Conservation (phyloP, 2,329 filamentous ascomycete species). For the Monilinia laxa region DNA sequence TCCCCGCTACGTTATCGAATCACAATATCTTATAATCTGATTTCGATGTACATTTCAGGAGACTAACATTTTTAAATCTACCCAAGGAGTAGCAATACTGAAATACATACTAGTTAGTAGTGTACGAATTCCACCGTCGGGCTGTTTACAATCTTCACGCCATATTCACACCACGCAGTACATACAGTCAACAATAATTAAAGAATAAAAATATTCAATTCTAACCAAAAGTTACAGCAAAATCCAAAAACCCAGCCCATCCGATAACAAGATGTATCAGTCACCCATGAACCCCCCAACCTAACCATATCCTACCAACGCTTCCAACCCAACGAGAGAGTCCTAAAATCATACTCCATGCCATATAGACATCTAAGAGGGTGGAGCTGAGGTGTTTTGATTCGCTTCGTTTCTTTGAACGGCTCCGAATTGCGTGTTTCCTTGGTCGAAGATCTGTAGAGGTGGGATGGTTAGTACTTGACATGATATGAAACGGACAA, state of each 20-base stretch:
- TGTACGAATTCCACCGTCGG: no score
- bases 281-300: background rate
- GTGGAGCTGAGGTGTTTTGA: slow-evolving; percentile 36
- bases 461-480: slow-evolving; percentile 24
- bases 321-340: background rate
- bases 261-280: background rate
- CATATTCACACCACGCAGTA: background rate
- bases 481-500: background rate
- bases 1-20: background rate
- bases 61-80: no score
- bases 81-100: no score
- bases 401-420: slow-evolving; percentile 48
- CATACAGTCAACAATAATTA: background rate
- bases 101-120: no score
- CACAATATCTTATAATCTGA: background rate
- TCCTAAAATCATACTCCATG: background rate
- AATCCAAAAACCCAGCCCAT: background rate
- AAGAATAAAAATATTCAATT: background rate
- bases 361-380: slow-evolving; percentile 25
- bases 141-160: no score
- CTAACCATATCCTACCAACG: background rate
- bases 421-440: slow-evolving; percentile 55
- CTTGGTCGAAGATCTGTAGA: slow-evolving; percentile 56
- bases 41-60: no score
- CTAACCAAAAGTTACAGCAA: background rate